phyloP scores from a whole-genome alignment of 2,329 filamentous ascomycete genomes.

The Pseudocercospora vitis region DNA sequence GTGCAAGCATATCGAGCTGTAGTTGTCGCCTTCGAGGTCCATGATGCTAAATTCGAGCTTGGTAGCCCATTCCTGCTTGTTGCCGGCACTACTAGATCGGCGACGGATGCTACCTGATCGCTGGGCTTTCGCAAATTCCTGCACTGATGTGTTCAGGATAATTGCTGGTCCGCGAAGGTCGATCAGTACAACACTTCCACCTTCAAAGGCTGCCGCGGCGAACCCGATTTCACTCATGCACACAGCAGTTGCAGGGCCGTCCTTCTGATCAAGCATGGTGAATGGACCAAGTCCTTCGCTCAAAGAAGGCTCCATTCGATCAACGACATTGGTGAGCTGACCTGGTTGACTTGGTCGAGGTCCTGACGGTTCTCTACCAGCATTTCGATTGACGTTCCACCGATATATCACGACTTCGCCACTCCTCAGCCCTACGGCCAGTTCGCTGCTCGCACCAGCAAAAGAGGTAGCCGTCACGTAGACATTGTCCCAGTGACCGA shows the following conservation, averaged over 20 bases:
- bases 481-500: slow-evolving; percentile 75
- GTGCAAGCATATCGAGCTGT: slow-evolving; percentile 90
- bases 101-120: slow-evolving; percentile 71
- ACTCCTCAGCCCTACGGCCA: slow-evolving; percentile 74
- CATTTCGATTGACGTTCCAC: slow-evolving; percentile 78
- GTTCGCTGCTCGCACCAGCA: slow-evolving; percentile 76
- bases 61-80: slow-evolving; percentile 70
- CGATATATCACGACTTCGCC: slow-evolving; percentile 87
- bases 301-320: slow-evolving; percentile 68
- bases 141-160: slow-evolving; percentile 72
- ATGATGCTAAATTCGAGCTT: slow-evolving; percentile 88
- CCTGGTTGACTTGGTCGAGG: slow-evolving; percentile 46
- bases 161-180: slow-evolving; percentile 85
- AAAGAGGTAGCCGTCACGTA: slow-evolving; percentile 78
- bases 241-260: slow-evolving; percentile 75
- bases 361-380: slow-evolving; percentile 62
- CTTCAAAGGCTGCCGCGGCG: slow-evolving; percentile 80
- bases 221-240: slow-evolving; percentile 93
- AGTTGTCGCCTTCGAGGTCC: slow-evolving; percentile 89
- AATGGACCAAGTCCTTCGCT: slow-evolving; percentile 80
- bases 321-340: slow-evolving; percentile 70
- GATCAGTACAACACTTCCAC: slow-evolving; percentile 75
- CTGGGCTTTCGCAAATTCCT: slow-evolving; percentile 72
- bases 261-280: slow-evolving; percentile 77
- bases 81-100: slow-evolving; percentile 49